Evolutionary conservation across 805 yeast species (phyloP), one percentile per base, ranked within the genome.

Genomic region (Ogataea pini): DNA sequence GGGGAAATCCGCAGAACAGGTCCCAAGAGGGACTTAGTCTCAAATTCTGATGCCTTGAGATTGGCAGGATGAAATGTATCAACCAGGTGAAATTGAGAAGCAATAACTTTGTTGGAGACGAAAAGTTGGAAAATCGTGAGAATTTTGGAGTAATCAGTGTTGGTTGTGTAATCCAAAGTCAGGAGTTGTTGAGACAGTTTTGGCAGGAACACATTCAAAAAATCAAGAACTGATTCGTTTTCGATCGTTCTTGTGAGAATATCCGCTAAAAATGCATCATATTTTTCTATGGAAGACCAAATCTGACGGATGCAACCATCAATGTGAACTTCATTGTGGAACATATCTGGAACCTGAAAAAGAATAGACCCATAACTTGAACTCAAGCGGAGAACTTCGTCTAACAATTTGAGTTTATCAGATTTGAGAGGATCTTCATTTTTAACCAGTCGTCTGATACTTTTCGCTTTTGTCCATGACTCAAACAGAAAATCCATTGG

Each of bases 1-100:
- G 97, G 96, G 0, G 96, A 87, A 18, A 89, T 67, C 48, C 83
- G 73, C 46, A 89, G 76, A 25, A 89, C 72, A 7, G 96, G 86
- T 2, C 97, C 98, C 46, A 92, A 68, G 14, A 88, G 65, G 0
- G 96, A 80, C 19, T 73, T 71, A 13, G 70, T 69, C 59, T 87
- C 95, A 58, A 78, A 77, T 39, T 76, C 74, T 14, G 76, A 66
- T 1, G 85, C 80, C 9, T 76, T 68, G 42, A 72, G 67, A 7
- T 73, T 72, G 1, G 75, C 70, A 7, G 79, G 72, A 58, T 68
- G 67, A 61, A 85, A 84, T 1, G 75, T 75, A 41, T 80, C 78
- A 34, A 83, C 69, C 54, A 79, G 70, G 1, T 89, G 74, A 52
- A 89, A 76, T 1, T 73, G 61, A 0, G 79, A 69, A 1, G 94